These are phyloP conservation scores for Puccinia polysora DNA, from an alignment of 1,284 basidiomycete genomes.

Conservation along the genomic window DNA sequence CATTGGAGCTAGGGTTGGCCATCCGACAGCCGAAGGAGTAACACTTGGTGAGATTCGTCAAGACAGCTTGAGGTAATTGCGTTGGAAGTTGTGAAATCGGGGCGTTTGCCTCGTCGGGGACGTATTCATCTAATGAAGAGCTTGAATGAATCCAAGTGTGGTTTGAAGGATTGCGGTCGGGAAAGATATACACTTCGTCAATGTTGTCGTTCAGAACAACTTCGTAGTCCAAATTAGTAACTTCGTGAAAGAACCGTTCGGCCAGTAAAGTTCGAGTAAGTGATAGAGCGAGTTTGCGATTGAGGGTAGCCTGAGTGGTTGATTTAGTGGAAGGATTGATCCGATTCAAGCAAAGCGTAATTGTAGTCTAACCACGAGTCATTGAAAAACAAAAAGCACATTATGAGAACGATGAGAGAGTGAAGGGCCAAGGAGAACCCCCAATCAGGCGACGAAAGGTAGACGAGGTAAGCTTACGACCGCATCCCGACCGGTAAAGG, in stretches of 20 bases:
- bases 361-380: constrained; percentile 27
- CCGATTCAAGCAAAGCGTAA: constrained; percentile 26
- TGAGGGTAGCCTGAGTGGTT: constrained; percentile 35
- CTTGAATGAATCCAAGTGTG: constrained; percentile 39
- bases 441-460: background rate
- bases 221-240: constrained; percentile 21
- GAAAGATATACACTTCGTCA: constrained; percentile 93
- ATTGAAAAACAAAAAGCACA: too few relatives aligned
- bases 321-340: constrained; percentile 38
- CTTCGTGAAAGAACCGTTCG: constrained; percentile 29
- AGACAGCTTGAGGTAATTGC: constrained; percentile 22
- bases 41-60: constrained; percentile 49
- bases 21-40: constrained; percentile 70
- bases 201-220: constrained; percentile 78
- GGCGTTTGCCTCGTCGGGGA: constrained; percentile 58
- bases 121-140: constrained; percentile 57
- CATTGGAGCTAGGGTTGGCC: constrained; percentile 47
- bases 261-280: constrained; percentile 16
- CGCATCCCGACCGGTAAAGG: constrained; percentile 86
- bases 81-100: background rate
- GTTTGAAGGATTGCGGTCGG: constrained; percentile 65
- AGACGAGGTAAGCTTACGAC: constrained; percentile 63
- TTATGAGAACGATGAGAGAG: too few relatives aligned
- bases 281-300: constrained; percentile 25
- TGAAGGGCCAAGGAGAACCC: background rate